Base-by-base conservation (phyloP, 2,329 filamentous ascomycete species). In the Verticillium alfalfae region DNA sequence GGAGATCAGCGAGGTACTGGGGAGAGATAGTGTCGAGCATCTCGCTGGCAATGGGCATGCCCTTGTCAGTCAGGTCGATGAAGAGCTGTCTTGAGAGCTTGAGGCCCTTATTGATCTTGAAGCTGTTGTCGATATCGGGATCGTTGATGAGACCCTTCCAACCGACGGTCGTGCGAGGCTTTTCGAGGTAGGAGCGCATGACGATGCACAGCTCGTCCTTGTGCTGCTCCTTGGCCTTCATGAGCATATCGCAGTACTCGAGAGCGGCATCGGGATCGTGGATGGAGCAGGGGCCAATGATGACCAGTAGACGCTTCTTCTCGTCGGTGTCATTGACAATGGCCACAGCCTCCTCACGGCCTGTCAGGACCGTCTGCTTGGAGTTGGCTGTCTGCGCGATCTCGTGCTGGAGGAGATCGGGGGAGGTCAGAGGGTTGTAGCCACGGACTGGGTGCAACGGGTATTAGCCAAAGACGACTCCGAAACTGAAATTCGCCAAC, bases 61-160 rank as follows among this genome's bases (percentile, higher is more conserved):
- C 95, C 79, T 88, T 90, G 74, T 86, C 83, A 0, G 94, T 98
- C 68, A 99, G 81, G 74, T 98, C 93, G 65, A 96, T 89, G 77
- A 97, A 98, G 73, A 99, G 84, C 77, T 98, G 89, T 68, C 95
- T 86, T 61, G 92, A 91, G 61, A 93, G 82, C 58, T 91, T 88
- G 71, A 99, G 79, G 22, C 95, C 95, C 83, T 98, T 98, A 84
- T 98, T 98, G 81, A 99, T 98, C 79, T 97, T 88, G 89, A 97
- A 98, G 77, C 90, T 95, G 76, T 97, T 94, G 77, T 98, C 93
- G 73, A 99, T 96, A 72, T 98, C 94, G 2, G 95, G 95, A 78
- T 99, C 95, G 75, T 99, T 98, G 81, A 99, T 96, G 70, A 99
- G 81, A 58, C 95, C 95, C 82, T 99, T 99, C 95, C 95, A 99